Evolutionary conservation across 2,329 filamentous ascomycete species (phyloP).

Genomic region (Colletotrichum zoysiae): DNA sequence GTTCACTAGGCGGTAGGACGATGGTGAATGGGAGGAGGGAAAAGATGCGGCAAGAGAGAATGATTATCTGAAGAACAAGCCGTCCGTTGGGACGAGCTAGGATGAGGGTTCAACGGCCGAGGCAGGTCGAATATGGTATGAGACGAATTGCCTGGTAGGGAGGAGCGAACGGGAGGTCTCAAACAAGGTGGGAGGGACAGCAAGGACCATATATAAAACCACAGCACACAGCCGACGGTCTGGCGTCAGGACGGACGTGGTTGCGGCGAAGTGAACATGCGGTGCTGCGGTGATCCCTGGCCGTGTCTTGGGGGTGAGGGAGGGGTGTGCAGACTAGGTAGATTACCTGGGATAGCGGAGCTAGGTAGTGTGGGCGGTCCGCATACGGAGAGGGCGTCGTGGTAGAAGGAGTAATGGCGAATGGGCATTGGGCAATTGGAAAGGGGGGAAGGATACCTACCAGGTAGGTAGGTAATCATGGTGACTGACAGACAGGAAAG

Average conservation of each 20-base stretch:
- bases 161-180: not conserved
- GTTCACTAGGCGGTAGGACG: conserved; percentile 29
- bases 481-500: conserved; percentile 36
- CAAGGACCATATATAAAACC: conserved; percentile 36
- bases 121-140: conserved; percentile 38
- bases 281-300: conserved; percentile 39
- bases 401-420: conserved; percentile 16
- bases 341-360: conserved; percentile 28
- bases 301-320: conserved; percentile 11
- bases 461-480: conserved; percentile 36
- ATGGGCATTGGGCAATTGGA: conserved; percentile 15
- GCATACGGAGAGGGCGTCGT: conserved; percentile 40
- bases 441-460: not conserved
- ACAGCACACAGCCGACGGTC: conserved; percentile 1
- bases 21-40: conserved; percentile 5
- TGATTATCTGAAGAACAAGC: conserved; percentile 33
- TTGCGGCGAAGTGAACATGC: conserved; percentile 32
- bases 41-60: conserved; percentile 16
- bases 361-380: conserved; percentile 41
- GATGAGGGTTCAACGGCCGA: conserved; percentile 29
- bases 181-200: conserved; percentile 20
- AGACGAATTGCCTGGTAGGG: conserved; percentile 33
- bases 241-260: conserved; percentile 21
- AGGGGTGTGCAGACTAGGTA: conserved; percentile 9
- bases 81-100: conserved; percentile 36